Conservation (phyloP, 2,329 filamentous ascomycete genomes). For the Thermoascus crustaceus region DNA sequence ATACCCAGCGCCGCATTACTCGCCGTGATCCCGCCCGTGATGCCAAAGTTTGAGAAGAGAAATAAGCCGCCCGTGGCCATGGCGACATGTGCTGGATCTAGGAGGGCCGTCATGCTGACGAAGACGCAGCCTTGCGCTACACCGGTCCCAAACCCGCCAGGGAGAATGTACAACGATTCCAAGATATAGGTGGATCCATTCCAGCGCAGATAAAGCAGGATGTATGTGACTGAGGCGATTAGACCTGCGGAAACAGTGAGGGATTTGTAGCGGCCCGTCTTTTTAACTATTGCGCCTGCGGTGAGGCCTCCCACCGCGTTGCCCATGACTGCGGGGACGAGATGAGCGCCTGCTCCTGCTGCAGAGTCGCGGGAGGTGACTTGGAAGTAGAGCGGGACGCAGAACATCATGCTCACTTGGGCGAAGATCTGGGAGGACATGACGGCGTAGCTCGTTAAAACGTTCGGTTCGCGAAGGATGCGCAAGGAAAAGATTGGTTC, state of each 20-base stretch:
- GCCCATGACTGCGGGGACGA: conserved; percentile 60
- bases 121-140: conserved; percentile 41
- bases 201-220: conserved; percentile 50
- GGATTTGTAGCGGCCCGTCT: conserved; percentile 52
- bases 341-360: conserved; percentile 51
- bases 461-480: conserved; percentile 25
- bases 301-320: conserved; percentile 57
- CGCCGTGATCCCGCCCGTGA: conserved; percentile 32
- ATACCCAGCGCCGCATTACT: conserved; percentile 31
- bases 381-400: conserved; percentile 62
- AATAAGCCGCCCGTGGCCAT: conserved; percentile 44
- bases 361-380: conserved; percentile 51
- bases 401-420: conserved; percentile 57
- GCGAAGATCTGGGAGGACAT: conserved; percentile 47
- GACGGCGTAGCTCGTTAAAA: conserved; percentile 31
- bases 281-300: conserved; percentile 50
- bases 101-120: conserved; percentile 41
- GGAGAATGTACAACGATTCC: conserved; percentile 54
- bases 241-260: conserved; percentile 46
- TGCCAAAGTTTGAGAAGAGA: conserved; percentile 37
- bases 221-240: conserved; percentile 44
- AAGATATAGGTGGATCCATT: conserved; percentile 48
- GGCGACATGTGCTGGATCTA: conserved; percentile 40
- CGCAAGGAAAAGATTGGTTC: conserved; percentile 30
- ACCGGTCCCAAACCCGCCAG: conserved; percentile 47